Evolutionary conservation across 225 moss, liverwort and hornwort genomes (phyloP).

Genomic region (Sphagnum tenellum): DNA sequence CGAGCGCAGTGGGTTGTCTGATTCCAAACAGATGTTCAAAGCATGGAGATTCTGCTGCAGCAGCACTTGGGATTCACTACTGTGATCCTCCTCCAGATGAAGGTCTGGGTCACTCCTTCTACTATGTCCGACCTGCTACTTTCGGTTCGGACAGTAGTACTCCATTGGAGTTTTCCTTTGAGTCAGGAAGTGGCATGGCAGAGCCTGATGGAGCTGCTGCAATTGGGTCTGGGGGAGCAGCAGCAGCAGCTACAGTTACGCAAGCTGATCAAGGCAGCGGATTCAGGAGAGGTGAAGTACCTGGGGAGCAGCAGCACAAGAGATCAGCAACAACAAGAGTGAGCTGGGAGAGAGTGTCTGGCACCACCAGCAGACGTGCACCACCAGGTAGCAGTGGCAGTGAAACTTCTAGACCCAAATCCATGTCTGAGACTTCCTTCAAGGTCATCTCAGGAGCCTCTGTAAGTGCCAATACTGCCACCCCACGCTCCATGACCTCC

Average conservation of each 20-base stretch:
- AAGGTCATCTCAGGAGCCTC: conserved; percentile 95
- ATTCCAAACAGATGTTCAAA: conserved; percentile 8
- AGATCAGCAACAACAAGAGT: conserved; percentile 13
- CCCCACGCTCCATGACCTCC: conserved; percentile 64
- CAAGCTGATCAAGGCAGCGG: not conserved
- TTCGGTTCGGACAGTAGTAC: conserved; percentile 3
- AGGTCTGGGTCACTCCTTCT: conserved; percentile 95
- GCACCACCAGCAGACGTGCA: conserved; percentile 12
- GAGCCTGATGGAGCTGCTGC: conserved; percentile 17
- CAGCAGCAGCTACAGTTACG: not conserved
- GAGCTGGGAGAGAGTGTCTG: conserved; percentile 30
- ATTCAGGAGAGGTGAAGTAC: too few relatives aligned
- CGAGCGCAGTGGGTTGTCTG: conserved; percentile 75
- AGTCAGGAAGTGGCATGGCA: too few relatives aligned
- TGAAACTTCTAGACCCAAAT: conserved; percentile 26
- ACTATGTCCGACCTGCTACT: conserved; percentile 70
- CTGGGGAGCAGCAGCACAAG: too few relatives aligned
- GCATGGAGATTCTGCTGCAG: conserved; percentile 32
- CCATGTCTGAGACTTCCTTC: conserved; percentile 70
- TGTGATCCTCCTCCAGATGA: conserved; percentile 81
- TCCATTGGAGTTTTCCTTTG: too few relatives aligned
- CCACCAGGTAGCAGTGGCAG: conserved; percentile 11
- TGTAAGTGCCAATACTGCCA: conserved; percentile 93
- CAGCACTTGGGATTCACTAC: conserved; percentile 40
- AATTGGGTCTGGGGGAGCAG: conserved; percentile 17